Evolutionary conservation across 768 basidiomycete species (phyloP).

Genomic region (Mycena galopus): DNA sequence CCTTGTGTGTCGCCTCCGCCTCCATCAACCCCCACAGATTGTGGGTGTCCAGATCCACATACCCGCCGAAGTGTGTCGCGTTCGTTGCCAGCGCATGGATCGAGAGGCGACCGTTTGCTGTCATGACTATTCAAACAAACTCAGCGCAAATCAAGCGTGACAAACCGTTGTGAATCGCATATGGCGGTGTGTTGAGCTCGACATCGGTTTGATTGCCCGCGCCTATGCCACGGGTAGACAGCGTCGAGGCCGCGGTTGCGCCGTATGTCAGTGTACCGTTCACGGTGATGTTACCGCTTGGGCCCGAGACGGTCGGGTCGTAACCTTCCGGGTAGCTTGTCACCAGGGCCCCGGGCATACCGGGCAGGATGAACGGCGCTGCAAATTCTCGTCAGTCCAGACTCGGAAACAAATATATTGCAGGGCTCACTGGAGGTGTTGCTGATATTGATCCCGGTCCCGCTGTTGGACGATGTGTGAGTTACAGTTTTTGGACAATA

Average conservation of each 20-base stretch:
- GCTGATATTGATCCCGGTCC: constrained; percentile 67
- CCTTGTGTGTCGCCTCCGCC: background rate
- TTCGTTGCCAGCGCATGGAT: background rate
- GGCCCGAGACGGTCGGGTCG: constrained; percentile 69
- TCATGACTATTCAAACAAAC: background rate
- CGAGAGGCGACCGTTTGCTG: constrained; percentile 40
- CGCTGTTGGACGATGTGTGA: constrained; percentile 51
- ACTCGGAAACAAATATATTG: background rate
- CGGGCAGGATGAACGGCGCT: constrained; percentile 68
- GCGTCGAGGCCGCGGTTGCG: constrained; percentile 23
- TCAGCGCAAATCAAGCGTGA: background rate
- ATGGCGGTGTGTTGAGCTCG: background rate
- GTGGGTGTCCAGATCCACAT: background rate
- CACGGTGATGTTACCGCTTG: constrained; percentile 82
- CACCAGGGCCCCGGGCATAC: constrained; percentile 64
- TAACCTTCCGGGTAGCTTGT: constrained; percentile 82
- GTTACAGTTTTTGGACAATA: background rate
- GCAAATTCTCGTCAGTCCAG: background rate
- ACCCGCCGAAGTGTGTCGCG: background rate
- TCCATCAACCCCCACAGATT: background rate
- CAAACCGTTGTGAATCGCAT: background rate
- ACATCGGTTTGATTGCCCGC: constrained; percentile 61
- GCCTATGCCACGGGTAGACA: constrained; percentile 62
- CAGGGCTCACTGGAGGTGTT: constrained; percentile 53
- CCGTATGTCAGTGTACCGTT: constrained; percentile 72